A percentile compares a stretch with the other conserved stretches of the same genome.
phyloP scores from a whole-genome alignment of 768 basidiomycete genomes.

The Kwoniella mangroviensis region DNA sequence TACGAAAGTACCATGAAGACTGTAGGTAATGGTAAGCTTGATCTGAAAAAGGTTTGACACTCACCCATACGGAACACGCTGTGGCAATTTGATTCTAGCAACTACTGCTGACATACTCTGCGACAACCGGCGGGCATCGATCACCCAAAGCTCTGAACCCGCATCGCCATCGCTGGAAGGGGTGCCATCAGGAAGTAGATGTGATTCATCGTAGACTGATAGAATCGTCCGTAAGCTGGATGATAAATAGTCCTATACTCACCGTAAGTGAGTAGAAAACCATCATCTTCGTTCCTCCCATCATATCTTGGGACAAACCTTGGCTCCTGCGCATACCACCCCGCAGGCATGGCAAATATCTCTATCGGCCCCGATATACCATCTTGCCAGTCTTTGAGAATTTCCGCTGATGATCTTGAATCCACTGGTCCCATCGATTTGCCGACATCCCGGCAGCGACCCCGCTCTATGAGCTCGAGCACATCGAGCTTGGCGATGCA shows the following conservation, averaged over 20 bases:
- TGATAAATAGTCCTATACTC: constrained; percentile 13
- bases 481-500: constrained; percentile 59
- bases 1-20: constrained; percentile 51
- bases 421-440: constrained; percentile 51
- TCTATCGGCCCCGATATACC: constrained; percentile 47
- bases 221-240: constrained; percentile 13
- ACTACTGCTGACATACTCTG: constrained; percentile 50
- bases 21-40: constrained; percentile 20
- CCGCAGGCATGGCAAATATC: constrained; percentile 56
- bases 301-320: constrained; percentile 55
- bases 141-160: constrained; percentile 59
- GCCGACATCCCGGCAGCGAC: constrained; percentile 39
- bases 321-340: constrained; percentile 58
- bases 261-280: constrained; percentile 58
- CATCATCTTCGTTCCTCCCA: constrained; percentile 56
- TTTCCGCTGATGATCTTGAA: constrained; percentile 44
- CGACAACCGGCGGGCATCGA: constrained; percentile 56
- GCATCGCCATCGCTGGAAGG: constrained; percentile 42
- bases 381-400: constrained; percentile 45
- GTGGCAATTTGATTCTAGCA: constrained; percentile 54
- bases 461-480: constrained; percentile 42
- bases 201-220: constrained; percentile 58
- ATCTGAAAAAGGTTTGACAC: constrained; percentile 11
- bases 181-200: constrained; percentile 47
- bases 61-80: constrained; percentile 56